Evolutionary conservation across 805 yeast species (phyloP).

Genomic region (Lachancea sp.): DNA sequence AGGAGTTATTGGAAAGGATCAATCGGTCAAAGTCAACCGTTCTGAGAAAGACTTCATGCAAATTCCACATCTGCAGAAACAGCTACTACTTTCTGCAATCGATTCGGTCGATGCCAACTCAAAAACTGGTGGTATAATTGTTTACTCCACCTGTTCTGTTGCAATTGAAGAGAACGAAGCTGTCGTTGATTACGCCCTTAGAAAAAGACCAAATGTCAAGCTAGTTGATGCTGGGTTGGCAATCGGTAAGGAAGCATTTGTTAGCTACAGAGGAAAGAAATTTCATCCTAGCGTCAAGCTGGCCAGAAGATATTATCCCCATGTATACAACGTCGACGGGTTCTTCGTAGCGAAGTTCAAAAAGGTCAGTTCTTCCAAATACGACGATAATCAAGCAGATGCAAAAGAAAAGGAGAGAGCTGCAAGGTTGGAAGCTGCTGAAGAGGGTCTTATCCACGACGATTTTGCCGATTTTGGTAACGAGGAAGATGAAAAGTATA

Average conservation of each 20-base stretch:
- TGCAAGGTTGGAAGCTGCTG: constrained; percentile 76
- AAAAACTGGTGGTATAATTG: constrained; percentile 86
- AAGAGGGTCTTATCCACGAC: constrained; percentile 74
- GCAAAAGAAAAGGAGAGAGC: constrained; percentile 76
- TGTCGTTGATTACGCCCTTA: constrained; percentile 94
- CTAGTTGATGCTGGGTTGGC: constrained; percentile 87
- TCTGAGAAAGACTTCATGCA: constrained; percentile 95
- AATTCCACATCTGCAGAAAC: constrained; percentile 95
- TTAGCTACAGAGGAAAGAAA: constrained; percentile 86
- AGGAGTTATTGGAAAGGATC: constrained; percentile 97
- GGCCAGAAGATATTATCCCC: constrained; percentile 96
- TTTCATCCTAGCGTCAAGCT: constrained; percentile 70
- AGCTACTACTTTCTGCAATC: constrained; percentile 85
- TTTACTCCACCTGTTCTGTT: constrained; percentile 96
- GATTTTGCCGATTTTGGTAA: constrained; percentile 82
- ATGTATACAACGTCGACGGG: constrained; percentile 97
- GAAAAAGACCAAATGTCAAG: constrained; percentile 93
- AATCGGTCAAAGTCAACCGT: constrained; percentile 85
- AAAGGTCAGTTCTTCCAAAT: constrained; percentile 81
- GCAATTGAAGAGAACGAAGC: constrained; percentile 98
- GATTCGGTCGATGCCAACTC: constrained; percentile 95
- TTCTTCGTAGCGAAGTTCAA: constrained; percentile 95
- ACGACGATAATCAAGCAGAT: constrained; percentile 79
- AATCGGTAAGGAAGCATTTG: constrained; percentile 94
- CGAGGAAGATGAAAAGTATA: constrained; percentile 66